Evolutionary conservation across 2,329 filamentous ascomycete species (phyloP), one percentile per base, ranked within the genome.

Genomic region (Macroventuria anomochaeta): DNA sequence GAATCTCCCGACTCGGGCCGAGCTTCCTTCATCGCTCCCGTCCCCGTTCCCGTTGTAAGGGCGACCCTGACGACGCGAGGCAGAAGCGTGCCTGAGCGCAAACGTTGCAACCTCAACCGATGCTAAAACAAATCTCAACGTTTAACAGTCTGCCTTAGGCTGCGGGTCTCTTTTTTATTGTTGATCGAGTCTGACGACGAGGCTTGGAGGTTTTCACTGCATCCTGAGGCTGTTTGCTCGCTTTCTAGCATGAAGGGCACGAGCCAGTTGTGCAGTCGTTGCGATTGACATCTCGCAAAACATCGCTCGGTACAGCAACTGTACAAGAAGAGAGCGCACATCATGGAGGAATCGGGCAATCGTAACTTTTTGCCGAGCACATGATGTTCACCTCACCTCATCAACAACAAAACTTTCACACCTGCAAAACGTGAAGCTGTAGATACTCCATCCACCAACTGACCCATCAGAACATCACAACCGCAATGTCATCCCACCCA

Each of bases 1-100:
- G 33, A 48, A 54, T 49, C 51, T 46, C 44, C 44, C 51, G 51
- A 54, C 46, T 54, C 51, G 51, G 51, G 39, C 51, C 51, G 51
- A 54, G 28, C 51, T 46, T 40, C 51, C 39, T 54, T 54, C 46
- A 40, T 44, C 44, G 44, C 23, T 49, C 51, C 51, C 39, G 51
- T 39, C 39, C 29, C 39, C 38, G 51, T 43, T 54, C 40, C 51
- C 44, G 46, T 49, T 36, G 28, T 49, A 54, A 48, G 51, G 39
- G 40, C 44, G 28, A 49, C 39, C 51, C 44, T 46, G 46, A 46
- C 28, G 20, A 12, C 28, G n/a, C 32, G 13, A 43, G 7, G 44
- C 38, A 29, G 26, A 43, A 36, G 32, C 51, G 18, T 54, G 26
- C 34, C 34, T 48, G 33, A 48, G 26, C 39, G 36, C 31, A n/a